A percentile compares a stretch with the other conserved stretches of the same genome.
Evolutionary conservation across 1,139 yeast genomes (phyloP).

Genomic region (Blastobotrys apis): DNA sequence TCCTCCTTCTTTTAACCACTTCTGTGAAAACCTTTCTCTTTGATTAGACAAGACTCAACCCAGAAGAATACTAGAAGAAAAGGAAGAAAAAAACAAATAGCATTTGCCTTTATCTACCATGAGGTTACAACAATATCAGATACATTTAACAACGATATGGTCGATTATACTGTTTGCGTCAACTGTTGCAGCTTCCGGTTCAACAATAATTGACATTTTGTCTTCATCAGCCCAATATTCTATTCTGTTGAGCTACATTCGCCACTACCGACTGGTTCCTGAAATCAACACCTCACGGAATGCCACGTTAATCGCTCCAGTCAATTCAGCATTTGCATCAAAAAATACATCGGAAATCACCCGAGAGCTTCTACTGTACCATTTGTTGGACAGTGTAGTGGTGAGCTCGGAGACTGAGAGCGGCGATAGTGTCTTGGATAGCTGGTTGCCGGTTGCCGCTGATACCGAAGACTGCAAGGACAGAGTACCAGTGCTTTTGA

Average conservation of each 20-base stretch:
- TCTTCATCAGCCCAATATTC: slow-evolving; percentile 74
- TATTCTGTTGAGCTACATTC: slow-evolving; percentile 59
- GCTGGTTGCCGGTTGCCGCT: slow-evolving; percentile 3
- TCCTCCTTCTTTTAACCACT: too few relatives aligned
- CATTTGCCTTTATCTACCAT: too few relatives aligned
- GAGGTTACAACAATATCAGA: too few relatives aligned
- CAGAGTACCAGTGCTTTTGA: slow-evolving; percentile 6
- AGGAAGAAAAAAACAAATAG: too few relatives aligned
- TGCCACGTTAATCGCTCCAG: slow-evolving; percentile 78
- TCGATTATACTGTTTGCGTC: too few relatives aligned
- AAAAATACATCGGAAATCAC: slow-evolving; percentile 28
- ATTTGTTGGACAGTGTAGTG: slow-evolving; percentile 33
- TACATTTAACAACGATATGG: too few relatives aligned
- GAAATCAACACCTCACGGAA: slow-evolving; percentile 58
- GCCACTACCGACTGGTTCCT: slow-evolving; percentile 65
- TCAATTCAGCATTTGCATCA: slow-evolving; percentile 69
- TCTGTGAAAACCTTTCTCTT: too few relatives aligned
- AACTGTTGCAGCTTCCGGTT: not conserved
- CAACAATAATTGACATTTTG: slow-evolving; percentile 66
- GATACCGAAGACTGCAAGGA: not conserved
- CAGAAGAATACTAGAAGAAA: too few relatives aligned
- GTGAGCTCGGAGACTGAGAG: slow-evolving; percentile 16
- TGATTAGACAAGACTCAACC: too few relatives aligned
- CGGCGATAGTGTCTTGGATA: slow-evolving; percentile 8
- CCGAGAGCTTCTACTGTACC: slow-evolving; percentile 34